phyloP scores from a whole-genome alignment of 148 eudicot genomes.

The Nyssa sinensis region DNA sequence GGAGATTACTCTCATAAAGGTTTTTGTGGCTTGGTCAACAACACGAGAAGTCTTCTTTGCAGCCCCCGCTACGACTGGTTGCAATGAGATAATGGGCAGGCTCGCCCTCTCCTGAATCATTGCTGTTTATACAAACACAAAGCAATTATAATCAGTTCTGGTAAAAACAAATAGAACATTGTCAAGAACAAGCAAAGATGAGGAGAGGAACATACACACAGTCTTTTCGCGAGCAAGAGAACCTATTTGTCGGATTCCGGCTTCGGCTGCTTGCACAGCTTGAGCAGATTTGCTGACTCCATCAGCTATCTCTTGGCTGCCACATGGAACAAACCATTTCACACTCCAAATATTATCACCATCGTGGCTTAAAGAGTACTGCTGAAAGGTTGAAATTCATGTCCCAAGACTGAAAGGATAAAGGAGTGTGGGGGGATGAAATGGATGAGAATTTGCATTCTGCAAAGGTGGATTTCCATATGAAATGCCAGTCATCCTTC shows the following conservation, averaged over 20 bases:
- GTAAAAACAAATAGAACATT: not conserved
- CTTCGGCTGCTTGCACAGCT: conserved; percentile 90
- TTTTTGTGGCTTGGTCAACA: conserved; percentile 65
- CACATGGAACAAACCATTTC: conserved; percentile 2
- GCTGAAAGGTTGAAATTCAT: no score
- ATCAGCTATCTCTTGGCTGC: conserved; percentile 82
- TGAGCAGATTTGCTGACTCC: conserved; percentile 88
- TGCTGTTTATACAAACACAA: conserved; percentile 39
- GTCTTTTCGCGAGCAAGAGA: conserved; percentile 73
- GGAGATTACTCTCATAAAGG: conserved; percentile 56
- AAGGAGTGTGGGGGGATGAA: no score
- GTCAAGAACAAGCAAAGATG: not conserved
- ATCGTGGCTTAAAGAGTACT: not conserved
- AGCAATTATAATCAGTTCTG: conserved; percentile 16
- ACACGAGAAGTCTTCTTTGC: conserved; percentile 81
- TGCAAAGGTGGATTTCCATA: not conserved
- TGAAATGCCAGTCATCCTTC: not conserved
- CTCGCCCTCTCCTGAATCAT: conserved; percentile 88
- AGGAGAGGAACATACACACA: conserved; percentile 45
- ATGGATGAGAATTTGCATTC: not conserved
- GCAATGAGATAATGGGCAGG: conserved; percentile 69
- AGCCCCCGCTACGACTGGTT: conserved; percentile 78
- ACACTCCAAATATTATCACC: not conserved
- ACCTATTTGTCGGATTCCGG: conserved; percentile 77
- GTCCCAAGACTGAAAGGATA: no score